Evolutionary conservation across 306 rosid genomes (phyloP).

Genomic region (Sophora flavescens): DNA sequence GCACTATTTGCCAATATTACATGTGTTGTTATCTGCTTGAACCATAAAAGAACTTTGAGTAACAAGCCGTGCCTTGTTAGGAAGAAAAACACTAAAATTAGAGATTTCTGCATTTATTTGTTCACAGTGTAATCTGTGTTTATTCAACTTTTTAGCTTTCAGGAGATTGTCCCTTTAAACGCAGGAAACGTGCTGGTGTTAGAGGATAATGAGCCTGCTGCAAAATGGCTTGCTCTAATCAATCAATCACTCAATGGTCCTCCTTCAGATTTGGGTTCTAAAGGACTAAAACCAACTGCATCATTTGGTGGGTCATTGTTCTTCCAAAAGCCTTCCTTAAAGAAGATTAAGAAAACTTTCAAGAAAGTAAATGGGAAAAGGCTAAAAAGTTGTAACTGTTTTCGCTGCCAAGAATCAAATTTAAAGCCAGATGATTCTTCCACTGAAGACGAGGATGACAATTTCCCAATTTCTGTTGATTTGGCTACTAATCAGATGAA

Average conservation of each 20-base stretch:
- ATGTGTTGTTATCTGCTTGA: conserved; percentile 1
- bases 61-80: conserved; percentile 17
- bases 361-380: conserved; percentile 67
- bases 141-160: conserved; percentile 63
- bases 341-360: conserved; percentile 79
- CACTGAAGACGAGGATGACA: conserved; percentile 86
- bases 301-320: conserved; percentile 67
- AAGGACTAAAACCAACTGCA: conserved; percentile 47
- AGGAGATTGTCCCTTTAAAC: conserved; percentile 96
- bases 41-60: conserved; percentile 13
- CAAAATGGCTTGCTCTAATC: conserved; percentile 84
- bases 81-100: conserved; percentile 3
- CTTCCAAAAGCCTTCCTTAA: conserved; percentile 80
- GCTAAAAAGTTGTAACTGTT: conserved; percentile 88
- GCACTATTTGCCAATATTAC: background rate
- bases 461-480: conserved; percentile 54
- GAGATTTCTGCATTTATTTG: background rate
- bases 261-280: conserved; percentile 51
- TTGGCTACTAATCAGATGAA: conserved; percentile 60
- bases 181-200: conserved; percentile 95
- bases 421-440: conserved; percentile 62
- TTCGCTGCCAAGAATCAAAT: conserved; percentile 74
- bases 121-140: background rate
- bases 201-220: conserved; percentile 94
- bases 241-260: conserved; percentile 81